Conservation (phyloP, 345 rosid genomes). For the Clausena lansium region DNA sequence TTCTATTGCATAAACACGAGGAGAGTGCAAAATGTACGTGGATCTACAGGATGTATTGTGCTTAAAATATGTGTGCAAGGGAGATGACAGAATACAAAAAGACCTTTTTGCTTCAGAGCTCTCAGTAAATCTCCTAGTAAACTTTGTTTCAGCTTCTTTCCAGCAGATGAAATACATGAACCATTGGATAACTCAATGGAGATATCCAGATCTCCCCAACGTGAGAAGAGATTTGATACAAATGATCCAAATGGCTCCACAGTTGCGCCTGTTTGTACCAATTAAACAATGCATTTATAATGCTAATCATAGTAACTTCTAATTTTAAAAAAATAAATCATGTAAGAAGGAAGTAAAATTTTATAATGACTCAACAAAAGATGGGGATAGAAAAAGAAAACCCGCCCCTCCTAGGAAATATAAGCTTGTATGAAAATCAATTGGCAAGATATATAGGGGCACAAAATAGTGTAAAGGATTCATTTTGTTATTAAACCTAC, state of each 20-base stretch:
- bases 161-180: slow-evolving; percentile 56
- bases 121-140: slow-evolving; percentile 51
- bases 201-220: slow-evolving; percentile 83
- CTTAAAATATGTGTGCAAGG: not conserved
- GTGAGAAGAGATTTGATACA: slow-evolving; percentile 76
- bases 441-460: not conserved
- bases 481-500: not conserved
- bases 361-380: not conserved
- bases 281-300: not conserved
- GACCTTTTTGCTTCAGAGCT: slow-evolving; percentile 65
- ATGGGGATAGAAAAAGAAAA: not conserved
- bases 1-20: not conserved
- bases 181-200: slow-evolving; percentile 58
- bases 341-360: not conserved
- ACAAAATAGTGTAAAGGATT: not conserved
- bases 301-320: not conserved
- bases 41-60: not conserved
- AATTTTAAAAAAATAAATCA: not conserved
- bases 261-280: slow-evolving; percentile 65
- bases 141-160: slow-evolving; percentile 62
- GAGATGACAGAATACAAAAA: not conserved
- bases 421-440: not conserved
- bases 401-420: not conserved
- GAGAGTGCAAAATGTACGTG: not conserved
- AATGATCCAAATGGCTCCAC: slow-evolving; percentile 91